phyloP scores from a whole-genome alignment of 768 basidiomycete genomes.

The Kwoniella botswanensis region DNA sequence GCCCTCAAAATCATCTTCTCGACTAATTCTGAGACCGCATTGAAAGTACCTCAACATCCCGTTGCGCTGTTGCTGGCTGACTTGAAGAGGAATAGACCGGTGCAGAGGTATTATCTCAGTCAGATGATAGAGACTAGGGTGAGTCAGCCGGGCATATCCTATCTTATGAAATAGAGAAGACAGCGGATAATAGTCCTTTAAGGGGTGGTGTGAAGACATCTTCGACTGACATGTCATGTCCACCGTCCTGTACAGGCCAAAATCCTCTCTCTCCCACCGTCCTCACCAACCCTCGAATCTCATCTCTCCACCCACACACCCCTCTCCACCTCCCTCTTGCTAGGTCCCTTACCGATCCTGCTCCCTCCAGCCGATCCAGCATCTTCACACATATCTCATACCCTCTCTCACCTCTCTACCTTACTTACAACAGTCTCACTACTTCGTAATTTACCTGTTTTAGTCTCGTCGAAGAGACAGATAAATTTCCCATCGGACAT shows the following conservation, averaged over 20 bases:
- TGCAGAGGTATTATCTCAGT: constrained; percentile 56
- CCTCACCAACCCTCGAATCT: constrained; percentile 44
- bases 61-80: constrained; percentile 50
- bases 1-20: constrained; percentile 47
- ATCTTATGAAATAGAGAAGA: no score
- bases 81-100: constrained; percentile 40
- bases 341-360: constrained; percentile 54
- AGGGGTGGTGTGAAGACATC: no score
- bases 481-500: constrained; percentile 51
- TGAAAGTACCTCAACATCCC: constrained; percentile 52
- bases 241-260: constrained; percentile 31
- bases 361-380: constrained; percentile 49
- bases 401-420: constrained; percentile 55
- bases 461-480: constrained; percentile 42
- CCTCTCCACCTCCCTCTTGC: constrained; percentile 50
- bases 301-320: constrained; percentile 47
- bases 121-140: constrained; percentile 56
- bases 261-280: constrained; percentile 37
- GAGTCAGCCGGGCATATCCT: constrained; percentile 11
- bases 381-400: constrained; percentile 49
- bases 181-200: no score
- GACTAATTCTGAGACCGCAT: neutral
- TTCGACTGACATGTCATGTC: no score
- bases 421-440: constrained; percentile 51
- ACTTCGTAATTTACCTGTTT: constrained; percentile 48